Evolutionary conservation across 768 basidiomycete species (phyloP).

Genomic region (Kwoniella heveanensis): DNA sequence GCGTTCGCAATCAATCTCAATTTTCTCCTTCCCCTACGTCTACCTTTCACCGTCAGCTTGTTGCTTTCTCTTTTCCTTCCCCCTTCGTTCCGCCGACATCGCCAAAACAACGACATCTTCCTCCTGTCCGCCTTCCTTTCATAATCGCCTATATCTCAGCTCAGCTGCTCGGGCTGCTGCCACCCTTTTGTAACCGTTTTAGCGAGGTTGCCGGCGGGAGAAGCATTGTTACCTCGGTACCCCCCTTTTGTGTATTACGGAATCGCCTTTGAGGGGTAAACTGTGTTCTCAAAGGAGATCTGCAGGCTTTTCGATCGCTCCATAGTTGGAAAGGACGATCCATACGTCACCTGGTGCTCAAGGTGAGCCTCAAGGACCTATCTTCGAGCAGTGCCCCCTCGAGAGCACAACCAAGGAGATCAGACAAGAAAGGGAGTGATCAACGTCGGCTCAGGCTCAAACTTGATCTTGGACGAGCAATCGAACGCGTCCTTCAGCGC

Average conservation of each 20-base stretch:
- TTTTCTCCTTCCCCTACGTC: background rate
- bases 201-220: constrained; percentile 7
- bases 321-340: background rate
- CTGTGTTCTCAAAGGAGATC: background rate
- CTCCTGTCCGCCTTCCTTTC: background rate
- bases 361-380: constrained; percentile 10
- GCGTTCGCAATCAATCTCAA: background rate
- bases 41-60: background rate
- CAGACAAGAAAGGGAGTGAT: constrained; percentile 11
- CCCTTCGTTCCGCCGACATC: no score
- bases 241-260: constrained; percentile 4
- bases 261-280: constrained; percentile 8
- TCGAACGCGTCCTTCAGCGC: background rate
- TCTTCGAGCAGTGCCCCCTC: constrained; percentile 1
- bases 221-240: constrained; percentile 7
- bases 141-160: background rate
- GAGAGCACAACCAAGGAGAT: constrained; percentile 2
- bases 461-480: background rate
- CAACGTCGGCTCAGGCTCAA: background rate
- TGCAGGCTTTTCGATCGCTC: background rate
- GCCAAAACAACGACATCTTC: constrained; percentile 1
- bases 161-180: background rate
- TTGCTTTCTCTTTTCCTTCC: background rate
- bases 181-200: background rate
- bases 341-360: background rate